Base-by-base conservation (phyloP, 1,139 yeast species). In the Sugiyamaella japonica region DNA sequence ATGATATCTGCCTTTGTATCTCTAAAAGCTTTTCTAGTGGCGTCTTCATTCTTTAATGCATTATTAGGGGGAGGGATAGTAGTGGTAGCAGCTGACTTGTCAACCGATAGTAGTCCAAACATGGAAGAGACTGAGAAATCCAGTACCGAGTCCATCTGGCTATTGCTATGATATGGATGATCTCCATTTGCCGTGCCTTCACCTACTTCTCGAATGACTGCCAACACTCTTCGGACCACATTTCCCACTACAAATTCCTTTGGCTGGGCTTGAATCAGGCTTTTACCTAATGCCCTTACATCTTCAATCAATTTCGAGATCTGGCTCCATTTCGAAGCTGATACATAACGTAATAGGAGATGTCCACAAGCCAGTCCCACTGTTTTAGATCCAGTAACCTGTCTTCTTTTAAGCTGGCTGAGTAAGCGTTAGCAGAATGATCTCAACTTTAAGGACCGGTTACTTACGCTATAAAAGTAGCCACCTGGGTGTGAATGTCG, bases 291-390 rank as follows among this genome's bases (percentile, higher is more conserved):
- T 42, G 63, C 66, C 64, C 95, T 82, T 59, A 93, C 83, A 56
- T 86, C 83, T 16, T 72, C 73, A 45, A 91, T 83, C 61, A 93
- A 77, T 59, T 88, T 90, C 57, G 81, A 84, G 8, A 89, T 82
- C 56, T 84, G 82, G 43, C 82, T 76, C 97, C 98, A 93, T 67
- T 96, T 79, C 3, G 93, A 89, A 2, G 89, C 88, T 0, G 98
- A 89, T 17, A 91, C 85, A 49, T 89, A 95, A 69, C 97, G 81
- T 83, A 89, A 86, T 61, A 93, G 73, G 52, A 93, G 76, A 63
- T 89, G 95, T 15, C 97, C 85, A 7, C 97, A 88, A 56, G 88
- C 93, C 49, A 89, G 75, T 0, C 98, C 98, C 50, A 89, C 88
- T 29, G 77, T 79, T 64, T 85, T 84, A 32, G 95, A 87, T 1